Evolutionary conservation across 2,329 filamentous ascomycete genomes (phyloP).

Genomic region (Coniosporium tulheliwenetii): DNA sequence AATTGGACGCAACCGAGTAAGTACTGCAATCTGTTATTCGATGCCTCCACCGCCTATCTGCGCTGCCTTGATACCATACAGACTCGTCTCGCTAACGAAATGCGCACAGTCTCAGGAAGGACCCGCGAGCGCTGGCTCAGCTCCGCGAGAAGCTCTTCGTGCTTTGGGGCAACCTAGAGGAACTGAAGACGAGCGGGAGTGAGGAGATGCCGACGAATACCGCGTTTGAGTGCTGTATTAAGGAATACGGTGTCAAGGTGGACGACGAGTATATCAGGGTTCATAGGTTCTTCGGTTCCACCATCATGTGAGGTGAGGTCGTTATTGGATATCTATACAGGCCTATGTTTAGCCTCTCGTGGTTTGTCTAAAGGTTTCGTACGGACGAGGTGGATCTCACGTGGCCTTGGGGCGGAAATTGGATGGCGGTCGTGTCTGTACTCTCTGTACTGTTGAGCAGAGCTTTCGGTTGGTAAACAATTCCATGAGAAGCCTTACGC

Average conservation of each 20-base stretch:
- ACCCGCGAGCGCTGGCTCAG: conserved; percentile 29
- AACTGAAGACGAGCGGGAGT: conserved; percentile 34
- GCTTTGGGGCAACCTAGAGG: conserved; percentile 77
- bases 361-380: no score
- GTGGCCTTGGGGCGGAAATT: no score
- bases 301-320: conserved; percentile 7
- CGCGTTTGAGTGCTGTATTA: conserved; percentile 29
- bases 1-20: conserved; percentile 39
- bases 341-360: no score
- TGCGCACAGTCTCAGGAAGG: conserved; percentile 36
- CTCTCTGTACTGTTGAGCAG: no score
- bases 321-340: no score
- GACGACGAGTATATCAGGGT: conserved; percentile 15
- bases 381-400: no score
- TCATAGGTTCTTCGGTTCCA: conserved; percentile 13
- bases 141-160: conserved; percentile 58
- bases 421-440: no score
- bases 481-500: no score
- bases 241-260: conserved; percentile 21
- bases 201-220: conserved; percentile 8
- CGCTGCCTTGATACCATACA: no score
- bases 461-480: no score
- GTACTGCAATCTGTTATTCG: conserved; percentile 9
- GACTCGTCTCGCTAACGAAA: not conserved
- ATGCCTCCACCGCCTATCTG: no score